These are phyloP conservation scores for Vitis vinifera DNA, from an alignment of 164 flowering plant species.

Conservation along the genomic window DNA sequence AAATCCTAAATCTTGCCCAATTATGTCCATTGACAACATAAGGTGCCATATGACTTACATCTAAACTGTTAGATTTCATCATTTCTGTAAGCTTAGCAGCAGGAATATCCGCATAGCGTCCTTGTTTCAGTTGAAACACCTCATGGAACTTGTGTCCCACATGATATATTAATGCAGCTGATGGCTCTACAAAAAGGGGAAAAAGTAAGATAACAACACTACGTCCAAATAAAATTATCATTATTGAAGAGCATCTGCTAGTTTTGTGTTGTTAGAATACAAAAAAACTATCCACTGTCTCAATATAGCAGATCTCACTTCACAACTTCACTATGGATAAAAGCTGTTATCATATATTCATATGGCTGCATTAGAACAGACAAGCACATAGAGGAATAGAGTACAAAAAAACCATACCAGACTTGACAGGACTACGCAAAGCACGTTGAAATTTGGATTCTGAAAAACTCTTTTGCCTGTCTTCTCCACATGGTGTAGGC, in stretches of 20 bases:
- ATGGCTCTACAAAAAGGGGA: slow-evolving; percentile 23
- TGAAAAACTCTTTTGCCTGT: slow-evolving; percentile 27
- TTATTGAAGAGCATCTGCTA: too few relatives aligned
- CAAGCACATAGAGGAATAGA: neutral
- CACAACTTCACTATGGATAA: too few relatives aligned
- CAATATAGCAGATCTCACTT: too few relatives aligned
- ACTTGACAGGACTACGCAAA: slow-evolving; percentile 33
- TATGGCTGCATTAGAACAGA: too few relatives aligned
- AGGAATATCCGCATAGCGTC: slow-evolving; percentile 60
- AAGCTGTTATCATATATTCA: too few relatives aligned
- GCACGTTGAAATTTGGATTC: slow-evolving; percentile 38
- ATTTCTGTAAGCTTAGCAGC: slow-evolving; percentile 74
- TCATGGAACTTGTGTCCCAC: slow-evolving; percentile 69
- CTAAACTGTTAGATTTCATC: slow-evolving; percentile 74
- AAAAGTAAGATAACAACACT: neutral
- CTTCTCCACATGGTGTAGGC: slow-evolving; percentile 24
- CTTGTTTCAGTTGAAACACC: slow-evolving; percentile 72
- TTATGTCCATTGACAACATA: slow-evolving; percentile 3
- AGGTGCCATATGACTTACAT: slow-evolving; percentile 40
- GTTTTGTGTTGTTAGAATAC: too few relatives aligned
- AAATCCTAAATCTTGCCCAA: neutral
- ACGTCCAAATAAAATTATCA: neutral
- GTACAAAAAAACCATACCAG: slow-evolving; percentile 30
- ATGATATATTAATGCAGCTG: slow-evolving; percentile 40
- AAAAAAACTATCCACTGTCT: too few relatives aligned